Percentiles rank a stretch among this genome's conserved stretches.
phyloP scores from a whole-genome alignment of 345 rosid genomes.

The Cochlearia excelsa region DNA sequence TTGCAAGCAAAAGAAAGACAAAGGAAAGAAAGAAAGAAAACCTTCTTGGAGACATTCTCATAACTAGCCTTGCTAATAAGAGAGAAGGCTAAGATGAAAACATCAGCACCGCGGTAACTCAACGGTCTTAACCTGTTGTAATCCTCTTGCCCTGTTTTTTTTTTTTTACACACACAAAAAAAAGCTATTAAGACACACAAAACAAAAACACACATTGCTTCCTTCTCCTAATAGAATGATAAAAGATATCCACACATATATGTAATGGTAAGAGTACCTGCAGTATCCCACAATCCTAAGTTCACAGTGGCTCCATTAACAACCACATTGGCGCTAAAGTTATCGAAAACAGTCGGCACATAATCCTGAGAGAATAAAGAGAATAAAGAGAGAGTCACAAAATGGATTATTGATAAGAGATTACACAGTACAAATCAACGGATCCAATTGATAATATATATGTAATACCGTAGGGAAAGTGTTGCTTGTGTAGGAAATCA shows the following conservation, averaged over 20 bases:
- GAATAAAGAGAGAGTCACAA: neutral
- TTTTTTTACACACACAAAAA: slow-evolving; percentile 1
- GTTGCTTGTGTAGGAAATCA: slow-evolving; percentile 70
- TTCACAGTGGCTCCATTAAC: slow-evolving; percentile 85
- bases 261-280: slow-evolving; percentile 44
- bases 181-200: neutral
- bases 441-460: too few species aligned
- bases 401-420: too few species aligned
- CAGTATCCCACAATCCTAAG: slow-evolving; percentile 94
- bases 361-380: slow-evolving; percentile 47
- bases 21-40: slow-evolving; percentile 1
- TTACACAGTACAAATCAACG: too few species aligned
- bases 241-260: too few species aligned
- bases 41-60: slow-evolving; percentile 97
- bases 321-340: slow-evolving; percentile 87
- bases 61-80: slow-evolving; percentile 98
- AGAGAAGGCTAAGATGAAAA: slow-evolving; percentile 88
- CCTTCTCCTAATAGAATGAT: too few species aligned
- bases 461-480: slow-evolving; percentile 65
- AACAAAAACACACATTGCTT: slow-evolving; percentile 4
- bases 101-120: slow-evolving; percentile 96
- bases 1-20: neutral
- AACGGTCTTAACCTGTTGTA: slow-evolving; percentile 58
- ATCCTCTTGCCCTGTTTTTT: slow-evolving; percentile 46
- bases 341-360: slow-evolving; percentile 90